Base-by-base conservation (phyloP, 164 flowering plant species). In the Annona squamosa region DNA sequence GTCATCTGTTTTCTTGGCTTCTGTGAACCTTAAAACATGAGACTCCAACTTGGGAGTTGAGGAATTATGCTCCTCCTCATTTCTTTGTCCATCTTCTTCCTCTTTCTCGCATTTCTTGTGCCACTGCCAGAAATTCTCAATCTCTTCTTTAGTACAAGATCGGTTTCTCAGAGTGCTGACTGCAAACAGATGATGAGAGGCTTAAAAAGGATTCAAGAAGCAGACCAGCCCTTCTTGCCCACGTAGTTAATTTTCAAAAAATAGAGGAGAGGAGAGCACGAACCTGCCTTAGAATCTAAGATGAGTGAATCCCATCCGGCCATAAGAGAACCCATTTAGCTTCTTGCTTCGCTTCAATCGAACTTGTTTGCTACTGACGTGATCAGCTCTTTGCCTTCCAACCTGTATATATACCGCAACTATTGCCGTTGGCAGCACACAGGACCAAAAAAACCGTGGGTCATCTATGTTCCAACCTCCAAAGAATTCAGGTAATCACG, bases 301-400 rank as follows among this genome's bases (percentile, higher is more conserved):
- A 76, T 75, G 19, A 78, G 88, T 0, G 93, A 86, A 71, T 88
- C 86, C 98, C 98, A 92, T 63, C 96, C 98, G 46, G 86, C 85
- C 89, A 91, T 81, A 72, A 91, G 77, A 81, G 97, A 91, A 80
- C 97, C 97, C 97, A 90, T 91, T 71, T 56, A 10, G 70, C 46
- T 46, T 44, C 5, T n/a, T 67, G 46, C 47, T 42, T 48, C 59
- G 0, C 42, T 12, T 42, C n/a, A 4, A 12, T 41, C 17, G 18
- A 17, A 42, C 6, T 63, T n/a, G 13, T 63, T 9, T 17, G 18
- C 41, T n/a, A 3, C 66, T 63, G 19, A 3, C 6, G 4, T 18
- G 66, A 18, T 6, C 4, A 18, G 18, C 37, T 2, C 18, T 5
- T 42, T 63, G 61, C 7, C 16, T 56, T 56, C 16, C 1, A 6